phyloP scores from a whole-genome alignment of 225 moss, liverwort and hornwort species.

The Anthoceros angustus region DNA sequence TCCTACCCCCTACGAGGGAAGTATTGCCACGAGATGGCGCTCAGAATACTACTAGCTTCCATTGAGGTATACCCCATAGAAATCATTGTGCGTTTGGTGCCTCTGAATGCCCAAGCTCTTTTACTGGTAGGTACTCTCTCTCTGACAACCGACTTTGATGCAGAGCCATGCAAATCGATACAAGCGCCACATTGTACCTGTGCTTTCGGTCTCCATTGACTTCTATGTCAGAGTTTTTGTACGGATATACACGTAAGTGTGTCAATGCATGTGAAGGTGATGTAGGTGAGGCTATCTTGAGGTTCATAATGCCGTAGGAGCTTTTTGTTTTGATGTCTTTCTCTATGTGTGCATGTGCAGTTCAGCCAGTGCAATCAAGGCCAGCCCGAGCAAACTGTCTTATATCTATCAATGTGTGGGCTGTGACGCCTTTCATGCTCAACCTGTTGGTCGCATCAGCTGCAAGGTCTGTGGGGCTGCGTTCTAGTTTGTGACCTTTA shows the following conservation, averaged over 20 bases:
- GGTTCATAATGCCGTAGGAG: neutral
- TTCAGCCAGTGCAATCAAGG: constrained; percentile 81
- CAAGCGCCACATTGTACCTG: constrained; percentile 84
- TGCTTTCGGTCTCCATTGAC: constrained; percentile 85
- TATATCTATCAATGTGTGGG: constrained; percentile 96
- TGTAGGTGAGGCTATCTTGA: neutral
- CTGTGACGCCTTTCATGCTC: constrained; percentile 70
- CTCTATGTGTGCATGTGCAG: constrained; percentile 17
- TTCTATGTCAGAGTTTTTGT: constrained; percentile 98
- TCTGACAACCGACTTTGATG: neutral
- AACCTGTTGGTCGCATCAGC: constrained; percentile 55
- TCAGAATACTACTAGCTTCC: constrained; percentile 75
- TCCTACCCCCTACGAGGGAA: constrained; percentile 97
- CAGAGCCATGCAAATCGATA: constrained; percentile 97
- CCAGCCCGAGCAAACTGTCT: constrained; percentile 85
- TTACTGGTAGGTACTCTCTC: neutral
- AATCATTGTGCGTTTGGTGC: neutral
- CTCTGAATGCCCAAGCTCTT: neutral
- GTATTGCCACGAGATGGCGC: constrained; percentile 98
- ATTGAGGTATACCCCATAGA: constrained; percentile 28
- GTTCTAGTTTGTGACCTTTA: neutral
- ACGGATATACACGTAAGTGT: constrained; percentile 74
- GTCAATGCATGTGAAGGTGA: neutral
- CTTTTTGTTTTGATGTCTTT: neutral
- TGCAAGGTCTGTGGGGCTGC: constrained; percentile 40